Evolutionary conservation across 805 yeast genomes (phyloP).

Genomic region (Metschnikowia similis): DNA sequence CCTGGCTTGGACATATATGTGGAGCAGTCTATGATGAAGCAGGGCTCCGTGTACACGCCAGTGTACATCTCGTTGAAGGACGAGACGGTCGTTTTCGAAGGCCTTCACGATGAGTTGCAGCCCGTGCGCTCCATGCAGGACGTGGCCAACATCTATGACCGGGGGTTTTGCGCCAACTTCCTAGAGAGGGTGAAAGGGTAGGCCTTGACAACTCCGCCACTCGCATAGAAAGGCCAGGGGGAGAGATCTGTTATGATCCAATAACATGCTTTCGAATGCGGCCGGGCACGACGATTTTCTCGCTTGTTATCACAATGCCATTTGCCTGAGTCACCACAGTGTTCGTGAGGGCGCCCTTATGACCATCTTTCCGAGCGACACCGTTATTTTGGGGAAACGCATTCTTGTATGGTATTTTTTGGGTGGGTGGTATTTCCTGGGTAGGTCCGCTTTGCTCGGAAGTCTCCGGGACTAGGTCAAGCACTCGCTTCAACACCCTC

Average conservation of each 20-base stretch:
- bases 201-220: not conserved
- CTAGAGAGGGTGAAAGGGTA: not conserved
- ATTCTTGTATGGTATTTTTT: not conserved
- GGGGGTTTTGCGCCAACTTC: constrained; percentile 43
- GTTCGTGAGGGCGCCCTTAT: not conserved
- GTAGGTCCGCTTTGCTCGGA: no score
- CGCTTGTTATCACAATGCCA: not conserved
- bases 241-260: not conserved
- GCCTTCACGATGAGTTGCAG: not conserved
- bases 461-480: not conserved
- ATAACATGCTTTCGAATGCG: not conserved
- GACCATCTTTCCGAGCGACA: not conserved
- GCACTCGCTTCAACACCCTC: constrained; percentile 5
- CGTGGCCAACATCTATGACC: constrained; percentile 45
- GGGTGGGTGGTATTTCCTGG: no score
- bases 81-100: constrained; percentile 20
- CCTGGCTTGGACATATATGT: constrained; percentile 15
- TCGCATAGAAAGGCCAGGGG: no score
- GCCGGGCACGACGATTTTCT: not conserved
- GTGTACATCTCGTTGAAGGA: constrained; percentile 29
- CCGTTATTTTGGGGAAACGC: not conserved
- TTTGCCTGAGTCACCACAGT: not conserved
- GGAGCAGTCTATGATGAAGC: constrained; percentile 19
- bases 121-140: constrained; percentile 13
- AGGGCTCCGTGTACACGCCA: constrained; percentile 9